A percentile compares a stretch with the other conserved stretches of the same genome.
phyloP scores from a whole-genome alignment of 176 grass and related monocot species.

The Cenchrus purpureus region DNA sequence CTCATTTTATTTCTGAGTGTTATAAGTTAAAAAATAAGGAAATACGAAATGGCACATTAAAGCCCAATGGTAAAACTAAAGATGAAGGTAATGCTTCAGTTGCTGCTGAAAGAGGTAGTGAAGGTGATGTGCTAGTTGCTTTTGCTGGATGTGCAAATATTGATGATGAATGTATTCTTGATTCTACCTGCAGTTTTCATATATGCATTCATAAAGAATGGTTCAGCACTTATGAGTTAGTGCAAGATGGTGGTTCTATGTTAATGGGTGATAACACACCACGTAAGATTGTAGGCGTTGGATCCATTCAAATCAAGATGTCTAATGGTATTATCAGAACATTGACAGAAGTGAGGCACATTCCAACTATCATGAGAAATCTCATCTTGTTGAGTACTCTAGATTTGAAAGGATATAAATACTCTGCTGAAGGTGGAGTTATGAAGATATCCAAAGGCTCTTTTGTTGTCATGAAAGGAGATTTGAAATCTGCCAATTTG shows the following conservation, averaged over 20 bases:
- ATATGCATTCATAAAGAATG: constrained; percentile 24
- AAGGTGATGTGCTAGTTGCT: neutral
- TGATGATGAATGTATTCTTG: constrained; percentile 16
- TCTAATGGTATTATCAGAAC: neutral
- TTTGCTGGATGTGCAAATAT: neutral
- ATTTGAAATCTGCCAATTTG: neutral
- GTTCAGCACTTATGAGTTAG: neutral
- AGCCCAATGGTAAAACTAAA: neutral
- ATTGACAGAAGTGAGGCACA: neutral
- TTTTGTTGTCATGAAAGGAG: constrained; percentile 2
- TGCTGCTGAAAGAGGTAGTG: neutral
- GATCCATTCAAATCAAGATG: neutral
- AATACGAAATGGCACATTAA: neutral
- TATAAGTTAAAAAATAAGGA: constrained; percentile 32
- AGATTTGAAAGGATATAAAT: constrained; percentile 16
- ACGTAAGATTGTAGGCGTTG: neutral
- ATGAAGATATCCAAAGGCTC: too few relatives aligned
- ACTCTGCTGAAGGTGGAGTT: too few relatives aligned
- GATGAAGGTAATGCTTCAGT: constrained; percentile 10
- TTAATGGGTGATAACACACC: neutral
- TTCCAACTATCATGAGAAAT: neutral
- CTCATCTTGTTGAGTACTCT: constrained; percentile 29
- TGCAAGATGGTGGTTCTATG: neutral
- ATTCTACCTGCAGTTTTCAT: constrained; percentile 26
- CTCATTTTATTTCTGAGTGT: constrained; percentile 9